These are phyloP conservation scores for Melastoma malabathricum DNA, from an alignment of 345 rosid genomes.

Conservation along the genomic window DNA sequence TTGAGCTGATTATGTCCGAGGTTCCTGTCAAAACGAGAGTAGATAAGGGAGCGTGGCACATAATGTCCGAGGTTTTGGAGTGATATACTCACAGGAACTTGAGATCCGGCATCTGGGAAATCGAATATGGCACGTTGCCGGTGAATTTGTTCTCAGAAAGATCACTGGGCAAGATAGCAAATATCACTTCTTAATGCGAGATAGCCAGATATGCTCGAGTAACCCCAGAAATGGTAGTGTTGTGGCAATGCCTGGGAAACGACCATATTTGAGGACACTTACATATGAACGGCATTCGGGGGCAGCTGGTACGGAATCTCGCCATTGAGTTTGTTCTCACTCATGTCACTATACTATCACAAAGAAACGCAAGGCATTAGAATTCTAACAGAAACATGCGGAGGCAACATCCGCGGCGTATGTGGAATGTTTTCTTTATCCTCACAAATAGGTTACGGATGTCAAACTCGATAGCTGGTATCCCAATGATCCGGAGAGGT, in stretches of 20 bases:
- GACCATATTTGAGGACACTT: conserved; percentile 12
- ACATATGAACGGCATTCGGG: conserved; percentile 52
- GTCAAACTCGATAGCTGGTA: conserved; percentile 73
- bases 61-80: background rate
- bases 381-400: conserved; percentile 6
- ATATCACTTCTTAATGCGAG: background rate
- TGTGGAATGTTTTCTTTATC: conserved; percentile 3
- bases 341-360: conserved; percentile 72
- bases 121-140: conserved; percentile 75
- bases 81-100: conserved; percentile 42
- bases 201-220: no score
- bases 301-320: conserved; percentile 93
- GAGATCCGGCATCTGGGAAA: conserved; percentile 67
- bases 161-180: conserved; percentile 41
- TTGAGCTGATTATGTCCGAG: conserved; percentile 56
- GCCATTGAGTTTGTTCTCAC: conserved; percentile 72
- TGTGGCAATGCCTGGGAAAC: no score
- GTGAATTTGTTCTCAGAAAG: conserved; percentile 60
- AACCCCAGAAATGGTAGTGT: no score
- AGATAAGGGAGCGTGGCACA: conserved; percentile 1
- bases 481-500: conserved; percentile 70
- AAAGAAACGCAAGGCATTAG: conserved; percentile 16
- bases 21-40: conserved; percentile 30
- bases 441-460: conserved; percentile 76
- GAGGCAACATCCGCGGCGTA: conserved; percentile 5